These are phyloP conservation scores for Xerocomus brunneocitrinus DNA, from an alignment of 768 basidiomycete genomes.

Conservation along the genomic window DNA sequence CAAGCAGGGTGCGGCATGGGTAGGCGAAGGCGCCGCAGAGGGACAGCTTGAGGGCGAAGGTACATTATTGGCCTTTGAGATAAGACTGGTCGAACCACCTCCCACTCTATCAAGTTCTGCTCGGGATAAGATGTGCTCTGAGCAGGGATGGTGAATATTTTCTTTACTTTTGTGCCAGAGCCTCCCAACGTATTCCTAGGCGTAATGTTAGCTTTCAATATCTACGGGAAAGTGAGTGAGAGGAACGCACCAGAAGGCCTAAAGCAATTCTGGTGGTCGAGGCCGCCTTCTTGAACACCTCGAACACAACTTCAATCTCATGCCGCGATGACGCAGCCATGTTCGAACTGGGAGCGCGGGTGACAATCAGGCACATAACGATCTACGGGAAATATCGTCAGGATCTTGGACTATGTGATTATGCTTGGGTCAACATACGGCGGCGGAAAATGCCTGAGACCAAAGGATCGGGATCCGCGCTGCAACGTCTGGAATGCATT, in stretches of 20 bases:
- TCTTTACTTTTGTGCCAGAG: constrained; percentile 44
- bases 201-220: not conserved
- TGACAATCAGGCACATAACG: constrained; percentile 53
- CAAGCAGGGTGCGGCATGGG: constrained; percentile 13
- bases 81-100: constrained; percentile 46
- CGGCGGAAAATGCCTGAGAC: constrained; percentile 63
- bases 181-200: constrained; percentile 38
- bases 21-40: constrained; percentile 9
- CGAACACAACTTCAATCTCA: constrained; percentile 42
- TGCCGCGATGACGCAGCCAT: constrained; percentile 44
- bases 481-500: constrained; percentile 37
- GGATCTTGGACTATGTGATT: not conserved
- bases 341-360: constrained; percentile 44
- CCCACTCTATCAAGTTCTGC: constrained; percentile 53
- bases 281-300: constrained; percentile 46
- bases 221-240: not conserved
- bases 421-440: constrained; percentile 38
- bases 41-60: constrained; percentile 7
- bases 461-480: constrained; percentile 51
- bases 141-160: constrained; percentile 29
- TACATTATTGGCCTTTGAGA: constrained; percentile 20
- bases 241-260: constrained; percentile 37
- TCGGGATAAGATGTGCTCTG: constrained; percentile 29
- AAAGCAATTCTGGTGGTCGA: constrained; percentile 42
- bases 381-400: constrained; percentile 37